Percentiles rank a stretch among this genome's conserved stretches.
phyloP scores from a whole-genome alignment of 2,329 filamentous ascomycete genomes.

The Escovopsis sp. region DNA sequence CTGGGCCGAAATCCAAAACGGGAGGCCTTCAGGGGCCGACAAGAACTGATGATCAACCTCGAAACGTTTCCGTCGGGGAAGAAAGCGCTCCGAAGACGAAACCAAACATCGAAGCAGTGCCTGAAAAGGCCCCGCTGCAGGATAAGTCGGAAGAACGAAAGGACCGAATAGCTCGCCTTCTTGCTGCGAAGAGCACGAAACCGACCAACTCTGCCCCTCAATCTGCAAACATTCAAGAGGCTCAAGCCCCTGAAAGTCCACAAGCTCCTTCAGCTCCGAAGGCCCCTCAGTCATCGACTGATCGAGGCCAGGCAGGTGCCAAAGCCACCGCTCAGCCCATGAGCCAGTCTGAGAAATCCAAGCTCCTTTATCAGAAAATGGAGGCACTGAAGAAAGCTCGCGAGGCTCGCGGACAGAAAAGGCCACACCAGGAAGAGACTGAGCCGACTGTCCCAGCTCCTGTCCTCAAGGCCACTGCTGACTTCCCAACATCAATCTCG shows the following conservation, averaged over 20 bases:
- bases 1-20: slow-evolving; percentile 6
- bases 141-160: slow-evolving; percentile 48
- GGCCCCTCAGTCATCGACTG: slow-evolving; percentile 1
- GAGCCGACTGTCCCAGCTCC: slow-evolving; percentile 1
- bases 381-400: slow-evolving; percentile 53
- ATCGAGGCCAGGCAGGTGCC: not conserved
- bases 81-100: not conserved
- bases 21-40: not conserved
- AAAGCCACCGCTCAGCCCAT: slow-evolving; percentile 15
- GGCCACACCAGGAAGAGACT: slow-evolving; percentile 2
- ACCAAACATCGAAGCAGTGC: not conserved
- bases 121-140: not conserved
- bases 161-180: slow-evolving; percentile 60
- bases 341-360: slow-evolving; percentile 52
- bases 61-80: not conserved
- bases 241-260: not conserved
- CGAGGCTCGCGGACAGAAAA: slow-evolving; percentile 25
- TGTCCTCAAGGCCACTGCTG: no score
- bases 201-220: slow-evolving; percentile 1
- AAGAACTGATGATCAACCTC: not conserved
- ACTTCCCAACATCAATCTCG: not conserved
- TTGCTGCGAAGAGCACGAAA: slow-evolving; percentile 46
- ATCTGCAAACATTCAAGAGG: no score
- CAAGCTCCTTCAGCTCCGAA: slow-evolving; percentile 1
- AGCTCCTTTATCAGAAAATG: slow-evolving; percentile 61